Evolutionary conservation across 2,329 filamentous ascomycete genomes (phyloP), one percentile per base, ranked within the genome.

Genomic region (Claviceps digitariae): DNA sequence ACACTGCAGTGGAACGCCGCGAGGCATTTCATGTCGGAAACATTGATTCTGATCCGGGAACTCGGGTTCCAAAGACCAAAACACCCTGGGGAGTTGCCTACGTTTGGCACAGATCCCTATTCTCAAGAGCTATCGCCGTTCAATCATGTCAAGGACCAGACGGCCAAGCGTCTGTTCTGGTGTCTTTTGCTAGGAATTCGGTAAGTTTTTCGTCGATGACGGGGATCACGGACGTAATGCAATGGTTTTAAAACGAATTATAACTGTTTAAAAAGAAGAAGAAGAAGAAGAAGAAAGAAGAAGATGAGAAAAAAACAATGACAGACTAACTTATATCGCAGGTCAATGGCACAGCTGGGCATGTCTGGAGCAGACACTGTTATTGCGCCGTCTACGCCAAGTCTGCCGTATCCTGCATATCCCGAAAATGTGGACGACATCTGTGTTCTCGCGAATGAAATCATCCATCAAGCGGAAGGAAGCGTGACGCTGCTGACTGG

Each of bases 351-450:
- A 53, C 89, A 95, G 63, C 71, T 93, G 20, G 88, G 87, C 36
- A 79, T 81, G 17, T 79, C 79, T 0, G 83, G 86, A 56, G 79
- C 80, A 38, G 87, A 90, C 60, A 72, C 90, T 40, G 77, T 86
- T 38, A 82, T 95, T 50, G 81, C 86, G 9, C 88, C 88, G 3
- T 82, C 85, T 1, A 94, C 87, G 0, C 81, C 82, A 0, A 82
- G 77, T 27, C 81, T 88, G 45, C 84, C 82, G 4, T 89, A 93
- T 59, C 90, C 90, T 3, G 84, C 87, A 8, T 74, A 90, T 13
- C 90, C 90, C 0, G 72, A 84, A 21, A 89, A 94, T 61, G 81
- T 94, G 1, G 90, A 95, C 59, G 90, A 95, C 66, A 82, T 85
- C 54, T 90, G 82, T 62, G 86, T 95, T 54, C 83, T 83, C 54